Conservation (phyloP, 305 asterid genomes). For the Ilex paraguariensis region DNA sequence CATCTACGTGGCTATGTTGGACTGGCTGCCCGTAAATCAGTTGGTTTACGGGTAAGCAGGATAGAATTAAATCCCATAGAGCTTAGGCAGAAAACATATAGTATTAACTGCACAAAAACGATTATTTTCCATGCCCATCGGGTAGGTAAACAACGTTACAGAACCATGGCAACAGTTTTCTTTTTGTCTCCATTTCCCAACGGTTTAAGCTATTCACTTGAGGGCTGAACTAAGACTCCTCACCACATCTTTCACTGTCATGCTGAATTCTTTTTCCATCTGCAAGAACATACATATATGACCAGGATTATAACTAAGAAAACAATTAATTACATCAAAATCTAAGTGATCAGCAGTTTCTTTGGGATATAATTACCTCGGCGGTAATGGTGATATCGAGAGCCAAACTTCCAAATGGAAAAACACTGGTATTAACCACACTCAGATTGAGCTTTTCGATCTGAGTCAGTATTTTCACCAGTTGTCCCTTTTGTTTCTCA, state of each 20-base stretch:
- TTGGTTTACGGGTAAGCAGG: too few species aligned
- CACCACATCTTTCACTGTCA: constrained; percentile 32
- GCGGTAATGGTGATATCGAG: constrained; percentile 31
- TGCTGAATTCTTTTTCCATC: constrained; percentile 36
- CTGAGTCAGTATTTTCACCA: constrained; percentile 24
- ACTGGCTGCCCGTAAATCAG: too few species aligned
- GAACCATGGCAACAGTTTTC: too few species aligned
- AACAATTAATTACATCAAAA: too few species aligned
- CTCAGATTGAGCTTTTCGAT: constrained; percentile 28
- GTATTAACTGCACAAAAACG: too few species aligned
- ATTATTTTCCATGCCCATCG: too few species aligned
- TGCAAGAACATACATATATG: not conserved
- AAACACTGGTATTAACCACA: constrained; percentile 23
- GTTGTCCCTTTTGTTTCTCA: constrained; percentile 24
- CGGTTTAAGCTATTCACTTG: constrained; percentile 2
- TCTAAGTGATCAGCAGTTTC: too few species aligned
- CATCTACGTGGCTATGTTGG: too few species aligned
- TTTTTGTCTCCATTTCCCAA: not conserved
- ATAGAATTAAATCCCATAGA: too few species aligned
- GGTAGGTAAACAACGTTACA: too few species aligned
- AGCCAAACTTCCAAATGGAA: constrained; percentile 25
- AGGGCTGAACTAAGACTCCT: constrained; percentile 27
- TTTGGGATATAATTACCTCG: constrained; percentile 12
- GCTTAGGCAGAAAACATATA: too few species aligned
- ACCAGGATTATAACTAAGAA: too few species aligned